Evolutionary conservation across 2,329 filamentous ascomycete genomes (phyloP).

Genomic region (Helicocarpus griseus): DNA sequence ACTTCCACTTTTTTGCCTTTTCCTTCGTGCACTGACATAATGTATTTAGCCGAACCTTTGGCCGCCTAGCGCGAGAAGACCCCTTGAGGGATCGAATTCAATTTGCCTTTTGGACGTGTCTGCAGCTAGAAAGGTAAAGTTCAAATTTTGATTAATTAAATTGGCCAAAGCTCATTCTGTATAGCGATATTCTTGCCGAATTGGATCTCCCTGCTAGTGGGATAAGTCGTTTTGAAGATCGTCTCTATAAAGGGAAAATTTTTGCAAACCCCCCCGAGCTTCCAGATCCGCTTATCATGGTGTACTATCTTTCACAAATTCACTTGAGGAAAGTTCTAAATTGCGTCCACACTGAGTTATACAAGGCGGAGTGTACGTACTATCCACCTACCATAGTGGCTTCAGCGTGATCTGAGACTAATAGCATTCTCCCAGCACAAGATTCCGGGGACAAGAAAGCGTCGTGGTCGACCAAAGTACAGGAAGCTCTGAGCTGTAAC

Average conservation of each 20-base stretch:
- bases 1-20: not conserved
- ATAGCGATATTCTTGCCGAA: conserved; percentile 83
- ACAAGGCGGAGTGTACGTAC: conserved; percentile 32
- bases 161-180: not conserved
- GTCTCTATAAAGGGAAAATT: too few relatives aligned
- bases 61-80: conserved; percentile 19
- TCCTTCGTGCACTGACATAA: not conserved
- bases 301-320: conserved; percentile 54
- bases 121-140: conserved; percentile 75
- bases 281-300: conserved; percentile 26
- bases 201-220: conserved; percentile 56
- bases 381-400: not conserved
- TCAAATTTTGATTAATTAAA: not conserved
- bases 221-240: conserved; percentile 46
- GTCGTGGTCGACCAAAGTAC: conserved; percentile 29
- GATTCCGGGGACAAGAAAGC: conserved; percentile 19
- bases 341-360: conserved; percentile 45
- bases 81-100: conserved; percentile 52
- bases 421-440: not conserved
- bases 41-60: conserved; percentile 24
- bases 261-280: too few relatives aligned
- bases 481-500: conserved; percentile 36
- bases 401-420: not conserved
- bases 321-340: conserved; percentile 50
- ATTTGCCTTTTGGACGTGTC: conserved; percentile 83